A percentile compares a stretch with the other conserved stretches of the same genome.
Evolutionary conservation across 805 yeast genomes (phyloP).

Genomic region (Torulaspora microellipsoides): DNA sequence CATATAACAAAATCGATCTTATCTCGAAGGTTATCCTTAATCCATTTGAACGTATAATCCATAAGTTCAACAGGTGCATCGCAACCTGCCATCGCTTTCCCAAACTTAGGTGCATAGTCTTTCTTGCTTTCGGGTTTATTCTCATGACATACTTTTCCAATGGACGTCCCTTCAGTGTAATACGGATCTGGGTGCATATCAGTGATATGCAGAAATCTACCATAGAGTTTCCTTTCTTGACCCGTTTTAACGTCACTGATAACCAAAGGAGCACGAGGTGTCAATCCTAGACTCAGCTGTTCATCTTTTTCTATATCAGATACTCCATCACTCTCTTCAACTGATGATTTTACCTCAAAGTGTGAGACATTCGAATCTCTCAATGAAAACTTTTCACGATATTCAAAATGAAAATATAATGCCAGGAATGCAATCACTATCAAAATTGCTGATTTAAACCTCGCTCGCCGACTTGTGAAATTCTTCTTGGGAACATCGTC

Average conservation of each 20-base stretch:
- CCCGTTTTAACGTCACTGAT: conserved; percentile 14
- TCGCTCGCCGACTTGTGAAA: too few relatives aligned
- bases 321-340: not conserved
- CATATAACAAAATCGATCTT: conserved; percentile 81
- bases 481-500: too few relatives aligned
- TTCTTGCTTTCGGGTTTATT: conserved; percentile 22
- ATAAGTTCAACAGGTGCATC: conserved; percentile 66
- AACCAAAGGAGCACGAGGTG: conserved; percentile 39
- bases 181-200: conserved; percentile 81
- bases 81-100: conserved; percentile 73
- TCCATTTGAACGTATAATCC: conserved; percentile 63
- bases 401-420: too few relatives aligned
- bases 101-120: conserved; percentile 59
- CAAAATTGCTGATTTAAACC: too few relatives aligned
- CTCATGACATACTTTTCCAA: conserved; percentile 55
- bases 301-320: conserved; percentile 22
- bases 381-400: not conserved
- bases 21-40: conserved; percentile 57
- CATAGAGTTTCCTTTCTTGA: conserved; percentile 43
- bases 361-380: not conserved
- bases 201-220: conserved; percentile 79
- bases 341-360: not conserved
- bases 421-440: too few relatives aligned
- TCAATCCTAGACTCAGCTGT: conserved; percentile 36
- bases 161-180: conserved; percentile 49